Evolutionary conservation across 768 basidiomycete genomes (phyloP).

Genomic region (Boletus speciosus): DNA sequence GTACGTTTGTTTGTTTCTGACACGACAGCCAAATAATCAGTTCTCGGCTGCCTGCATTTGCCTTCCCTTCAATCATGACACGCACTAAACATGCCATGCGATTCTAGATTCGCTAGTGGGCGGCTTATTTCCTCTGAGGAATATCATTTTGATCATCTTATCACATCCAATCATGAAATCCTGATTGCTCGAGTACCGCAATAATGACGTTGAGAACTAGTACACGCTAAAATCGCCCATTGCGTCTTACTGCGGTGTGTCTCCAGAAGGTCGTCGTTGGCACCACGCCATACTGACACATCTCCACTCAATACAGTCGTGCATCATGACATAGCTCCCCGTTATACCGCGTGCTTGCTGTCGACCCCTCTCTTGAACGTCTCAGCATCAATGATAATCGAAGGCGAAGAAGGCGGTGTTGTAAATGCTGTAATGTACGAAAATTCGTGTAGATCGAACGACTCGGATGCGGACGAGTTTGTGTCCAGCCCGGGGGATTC

Average conservation of each 20-base stretch:
- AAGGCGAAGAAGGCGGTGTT: conserved; percentile 30
- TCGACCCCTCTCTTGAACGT: conserved; percentile 9
- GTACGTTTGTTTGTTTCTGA: conserved; percentile 21
- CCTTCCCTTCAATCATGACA: conserved; percentile 14
- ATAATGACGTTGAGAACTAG: conserved; percentile 11
- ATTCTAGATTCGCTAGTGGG: conserved; percentile 5
- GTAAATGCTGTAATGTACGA: conserved; percentile 31
- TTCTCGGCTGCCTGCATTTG: background rate
- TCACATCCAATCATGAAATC: conserved; percentile 24
- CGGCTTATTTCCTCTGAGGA: background rate
- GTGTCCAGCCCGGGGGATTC: conserved; percentile 14
- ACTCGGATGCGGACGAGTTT: conserved; percentile 9
- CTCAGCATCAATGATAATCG: conserved; percentile 8
- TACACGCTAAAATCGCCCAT: conserved; percentile 12
- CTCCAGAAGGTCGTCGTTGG: background rate
- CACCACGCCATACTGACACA: conserved; percentile 3
- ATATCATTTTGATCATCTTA: conserved; percentile 16
- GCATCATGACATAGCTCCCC: background rate
- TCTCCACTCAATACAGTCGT: conserved; percentile 12
- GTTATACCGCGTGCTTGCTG: conserved; percentile 13
- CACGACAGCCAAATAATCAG: conserved; percentile 1
- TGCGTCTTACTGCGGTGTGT: conserved; percentile 1
- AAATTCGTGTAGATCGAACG: conserved; percentile 29
- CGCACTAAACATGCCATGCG: conserved; percentile 16
- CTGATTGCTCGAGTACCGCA: conserved; percentile 6